These are phyloP conservation scores for Tephrocybe sp. DNA, from an alignment of 768 basidiomycete species.

Conservation along the genomic window DNA sequence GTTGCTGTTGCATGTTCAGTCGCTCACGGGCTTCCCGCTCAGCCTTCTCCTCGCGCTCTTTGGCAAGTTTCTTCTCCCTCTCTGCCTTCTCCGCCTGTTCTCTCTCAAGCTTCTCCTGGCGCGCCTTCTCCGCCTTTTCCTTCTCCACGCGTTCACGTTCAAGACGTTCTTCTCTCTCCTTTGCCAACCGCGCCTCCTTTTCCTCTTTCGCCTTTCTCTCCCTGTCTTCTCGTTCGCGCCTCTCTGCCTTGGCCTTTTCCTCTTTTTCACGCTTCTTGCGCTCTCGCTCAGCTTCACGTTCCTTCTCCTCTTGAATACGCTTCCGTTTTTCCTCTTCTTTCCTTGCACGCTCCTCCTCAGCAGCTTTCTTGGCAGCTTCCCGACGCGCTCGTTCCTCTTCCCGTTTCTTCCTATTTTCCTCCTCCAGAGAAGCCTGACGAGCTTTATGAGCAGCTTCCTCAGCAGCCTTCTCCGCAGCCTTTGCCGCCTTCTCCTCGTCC, in stretches of 20 bases:
- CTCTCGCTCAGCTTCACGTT: slow-evolving; percentile 74
- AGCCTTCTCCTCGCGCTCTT: slow-evolving; percentile 27
- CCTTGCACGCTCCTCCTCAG: slow-evolving; percentile 78
- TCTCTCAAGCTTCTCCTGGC: slow-evolving; percentile 31
- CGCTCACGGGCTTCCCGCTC: slow-evolving; percentile 29
- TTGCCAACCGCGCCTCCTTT: slow-evolving; percentile 60
- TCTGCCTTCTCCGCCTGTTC: slow-evolving; percentile 41
- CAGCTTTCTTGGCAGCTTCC: slow-evolving; percentile 71
- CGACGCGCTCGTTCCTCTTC: slow-evolving; percentile 86
- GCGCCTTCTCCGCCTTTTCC: slow-evolving; percentile 35
- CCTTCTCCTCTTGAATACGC: slow-evolving; percentile 75
- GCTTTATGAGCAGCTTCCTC: slow-evolving; percentile 80
- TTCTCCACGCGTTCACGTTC: slow-evolving; percentile 44
- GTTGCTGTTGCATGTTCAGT: slow-evolving; percentile 42
- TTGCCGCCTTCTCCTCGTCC: slow-evolving; percentile 84
- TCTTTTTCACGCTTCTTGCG: slow-evolving; percentile 74
- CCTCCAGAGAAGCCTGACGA: slow-evolving; percentile 74
- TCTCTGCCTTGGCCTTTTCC: slow-evolving; percentile 67
- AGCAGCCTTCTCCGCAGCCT: slow-evolving; percentile 82
- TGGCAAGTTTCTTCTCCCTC: slow-evolving; percentile 29
- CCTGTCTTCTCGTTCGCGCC: slow-evolving; percentile 66
- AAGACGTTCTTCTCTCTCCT: slow-evolving; percentile 57
- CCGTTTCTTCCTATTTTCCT: slow-evolving; percentile 73
- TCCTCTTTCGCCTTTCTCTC: slow-evolving; percentile 67
- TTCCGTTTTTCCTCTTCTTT: slow-evolving; percentile 84